phyloP scores from a whole-genome alignment of 192 early-diverging fungal genomes.

The Linnemannia hyalina region DNA sequence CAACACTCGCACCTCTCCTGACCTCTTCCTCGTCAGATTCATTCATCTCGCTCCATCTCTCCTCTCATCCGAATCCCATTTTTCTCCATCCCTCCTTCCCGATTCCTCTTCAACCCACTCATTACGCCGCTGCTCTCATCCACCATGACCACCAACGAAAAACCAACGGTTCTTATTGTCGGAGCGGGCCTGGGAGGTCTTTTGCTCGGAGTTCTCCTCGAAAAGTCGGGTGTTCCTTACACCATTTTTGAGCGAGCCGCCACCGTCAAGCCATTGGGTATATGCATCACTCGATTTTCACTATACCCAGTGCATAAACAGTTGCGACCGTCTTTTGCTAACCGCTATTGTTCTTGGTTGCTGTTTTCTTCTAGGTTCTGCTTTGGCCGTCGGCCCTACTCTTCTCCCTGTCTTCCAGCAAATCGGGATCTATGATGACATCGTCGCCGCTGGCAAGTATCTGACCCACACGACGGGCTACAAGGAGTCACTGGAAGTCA shows the following conservation, averaged over 20 bases:
- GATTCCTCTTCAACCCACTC: not conserved
- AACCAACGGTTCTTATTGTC: slow-evolving; percentile 30
- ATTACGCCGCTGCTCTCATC: not conserved
- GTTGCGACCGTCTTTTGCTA: not conserved
- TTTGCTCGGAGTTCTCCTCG: slow-evolving; percentile 11
- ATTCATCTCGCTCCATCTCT: not conserved
- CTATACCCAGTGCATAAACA: not conserved
- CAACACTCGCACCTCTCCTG: no score
- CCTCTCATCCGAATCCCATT: not conserved
- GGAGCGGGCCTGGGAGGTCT: slow-evolving; percentile 31
- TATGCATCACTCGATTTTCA: not conserved
- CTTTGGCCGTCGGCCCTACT: not conserved
- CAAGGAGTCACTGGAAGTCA: not conserved
- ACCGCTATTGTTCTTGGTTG: not conserved
- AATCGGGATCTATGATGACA: slow-evolving; percentile 16
- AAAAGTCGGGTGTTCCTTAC: slow-evolving; percentile 13
- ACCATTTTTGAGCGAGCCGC: slow-evolving; percentile 20
- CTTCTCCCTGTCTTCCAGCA: slow-evolving; percentile 3
- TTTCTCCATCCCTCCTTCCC: not conserved
- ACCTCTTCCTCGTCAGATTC: no score
- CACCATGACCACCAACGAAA: not conserved
- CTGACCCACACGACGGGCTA: not conserved
- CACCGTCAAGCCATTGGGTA: slow-evolving; percentile 25
- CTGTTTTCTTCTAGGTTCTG: slow-evolving; percentile 2
- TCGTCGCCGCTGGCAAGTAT: not conserved